phyloP scores from a whole-genome alignment of 495 filamentous ascomycete species.

The Penicillium canariense region DNA sequence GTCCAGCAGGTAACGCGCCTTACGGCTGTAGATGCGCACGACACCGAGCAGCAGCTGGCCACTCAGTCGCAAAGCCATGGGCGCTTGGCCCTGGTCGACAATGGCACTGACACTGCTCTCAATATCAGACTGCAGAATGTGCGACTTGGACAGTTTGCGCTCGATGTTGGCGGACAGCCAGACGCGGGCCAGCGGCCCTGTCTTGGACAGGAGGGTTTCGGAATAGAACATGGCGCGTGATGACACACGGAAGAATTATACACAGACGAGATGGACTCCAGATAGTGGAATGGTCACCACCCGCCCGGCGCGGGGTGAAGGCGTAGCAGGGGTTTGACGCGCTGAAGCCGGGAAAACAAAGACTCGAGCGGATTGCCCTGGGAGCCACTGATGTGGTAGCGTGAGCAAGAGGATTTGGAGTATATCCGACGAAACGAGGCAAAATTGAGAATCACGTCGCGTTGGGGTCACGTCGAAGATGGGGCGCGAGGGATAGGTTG shows the following conservation, averaged over 20 bases:
- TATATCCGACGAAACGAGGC: conserved; percentile 2
- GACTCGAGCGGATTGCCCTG: conserved; percentile 12
- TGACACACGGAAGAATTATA: conserved; percentile 5
- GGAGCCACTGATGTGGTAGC: background rate
- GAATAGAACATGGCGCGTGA: conserved; percentile 88
- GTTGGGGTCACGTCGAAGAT: conserved; percentile 16
- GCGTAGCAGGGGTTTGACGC: conserved; percentile 38
- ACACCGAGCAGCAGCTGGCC: conserved; percentile 93
- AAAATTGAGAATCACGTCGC: conserved; percentile 9
- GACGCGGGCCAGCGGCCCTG: conserved; percentile 92
- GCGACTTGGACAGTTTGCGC: conserved; percentile 93
- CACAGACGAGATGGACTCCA: conserved; percentile 10
- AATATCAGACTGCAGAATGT: conserved; percentile 89
- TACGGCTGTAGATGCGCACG: conserved; percentile 94
- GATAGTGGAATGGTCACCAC: conserved; percentile 19
- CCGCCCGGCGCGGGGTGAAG: conserved; percentile 43
- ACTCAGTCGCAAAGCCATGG: conserved; percentile 90
- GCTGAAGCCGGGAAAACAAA: conserved; percentile 41
- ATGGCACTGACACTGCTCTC: conserved; percentile 92
- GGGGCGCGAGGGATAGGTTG: conserved; percentile 27
- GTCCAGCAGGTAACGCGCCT: conserved; percentile 91
- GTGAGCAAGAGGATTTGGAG: background rate
- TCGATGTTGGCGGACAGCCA: conserved; percentile 98
- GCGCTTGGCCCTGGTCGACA: conserved; percentile 88
- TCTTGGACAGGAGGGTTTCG: conserved; percentile 92